Percentiles rank a stretch among this genome's conserved stretches.
These are phyloP conservation scores for Irpex sp. DNA, from an alignment of 1,284 basidiomycete species.

Conservation along the genomic window DNA sequence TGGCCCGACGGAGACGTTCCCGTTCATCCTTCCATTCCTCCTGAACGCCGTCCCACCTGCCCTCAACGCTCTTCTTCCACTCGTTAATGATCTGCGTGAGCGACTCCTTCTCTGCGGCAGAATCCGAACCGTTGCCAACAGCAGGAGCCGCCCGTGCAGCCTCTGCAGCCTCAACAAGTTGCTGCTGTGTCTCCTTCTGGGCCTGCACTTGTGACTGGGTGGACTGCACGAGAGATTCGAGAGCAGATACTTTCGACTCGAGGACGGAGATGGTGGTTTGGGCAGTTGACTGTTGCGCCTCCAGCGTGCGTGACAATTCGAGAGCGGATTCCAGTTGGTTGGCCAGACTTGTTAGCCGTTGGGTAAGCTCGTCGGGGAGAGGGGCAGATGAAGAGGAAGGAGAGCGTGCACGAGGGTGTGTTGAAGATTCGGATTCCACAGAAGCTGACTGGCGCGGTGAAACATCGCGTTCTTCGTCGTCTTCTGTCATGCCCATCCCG, in stretches of 20 bases:
- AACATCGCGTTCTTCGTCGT: slow-evolving; percentile 34
- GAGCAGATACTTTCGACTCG: slow-evolving; percentile 61
- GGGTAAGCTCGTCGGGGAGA: slow-evolving; percentile 58
- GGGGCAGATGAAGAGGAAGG: slow-evolving; percentile 21
- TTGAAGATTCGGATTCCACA: slow-evolving; percentile 10
- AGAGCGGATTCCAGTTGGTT: slow-evolving; percentile 78
- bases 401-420: slow-evolving; percentile 18
- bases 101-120: slow-evolving; percentile 38
- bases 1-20: slow-evolving; percentile 68
- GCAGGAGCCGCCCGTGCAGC: slow-evolving; percentile 24
- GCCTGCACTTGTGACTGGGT: slow-evolving; percentile 40
- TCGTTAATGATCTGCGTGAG: slow-evolving; percentile 53
- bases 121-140: slow-evolving; percentile 21
- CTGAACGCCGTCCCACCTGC: slow-evolving; percentile 73
- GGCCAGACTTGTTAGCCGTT: slow-evolving; percentile 70
- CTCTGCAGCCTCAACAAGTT: slow-evolving; percentile 39
- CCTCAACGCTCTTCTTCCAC: slow-evolving; percentile 73
- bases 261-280: slow-evolving; percentile 76
- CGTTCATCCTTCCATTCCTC: slow-evolving; percentile 84
- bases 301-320: slow-evolving; percentile 69
- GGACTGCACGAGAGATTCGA: slow-evolving; percentile 55
- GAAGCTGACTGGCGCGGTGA: slow-evolving; percentile 9
- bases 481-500: slow-evolving; percentile 58
- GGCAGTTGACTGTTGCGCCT: slow-evolving; percentile 77
- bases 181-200: slow-evolving; percentile 41